These are phyloP conservation scores for Leccinum obscurum DNA, from an alignment of 768 basidiomycete genomes.

Conservation along the genomic window DNA sequence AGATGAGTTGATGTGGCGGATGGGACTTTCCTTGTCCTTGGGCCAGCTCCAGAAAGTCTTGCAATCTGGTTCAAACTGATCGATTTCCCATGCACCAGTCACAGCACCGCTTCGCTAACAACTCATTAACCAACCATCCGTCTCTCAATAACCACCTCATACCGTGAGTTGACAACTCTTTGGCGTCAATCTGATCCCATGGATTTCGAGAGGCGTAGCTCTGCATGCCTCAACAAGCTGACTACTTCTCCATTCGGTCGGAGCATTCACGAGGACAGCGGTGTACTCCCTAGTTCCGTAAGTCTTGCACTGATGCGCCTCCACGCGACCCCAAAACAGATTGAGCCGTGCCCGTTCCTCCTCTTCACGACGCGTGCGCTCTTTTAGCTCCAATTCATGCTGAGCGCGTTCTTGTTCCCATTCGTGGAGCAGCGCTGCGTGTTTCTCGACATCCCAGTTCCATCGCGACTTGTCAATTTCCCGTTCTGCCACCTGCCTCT, in stretches of 20 bases:
- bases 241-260: constrained; percentile 15
- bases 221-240: constrained; percentile 28
- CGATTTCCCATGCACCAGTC: constrained; percentile 28
- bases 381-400: constrained; percentile 9
- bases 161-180: constrained; percentile 25
- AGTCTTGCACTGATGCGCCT: constrained; percentile 24
- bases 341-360: constrained; percentile 29
- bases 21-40: constrained; percentile 29
- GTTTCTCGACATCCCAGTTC: neutral
- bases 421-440: neutral
- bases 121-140: neutral
- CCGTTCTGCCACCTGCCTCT: neutral
- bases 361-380: constrained; percentile 22
- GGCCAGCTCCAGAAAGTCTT: constrained; percentile 27
- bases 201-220: constrained; percentile 24
- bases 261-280: constrained; percentile 31
- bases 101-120: constrained; percentile 19
- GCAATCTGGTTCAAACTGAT: constrained; percentile 32
- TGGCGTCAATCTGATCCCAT: constrained; percentile 21
- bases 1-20: neutral
- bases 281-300: constrained; percentile 31
- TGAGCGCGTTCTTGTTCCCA: constrained; percentile 13
- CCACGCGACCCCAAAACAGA: constrained; percentile 24
- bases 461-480: neutral
- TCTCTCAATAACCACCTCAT: neutral